Percentiles rank a stretch among this genome's conserved stretches.
Evolutionary conservation across 495 filamentous ascomycete species (phyloP).

Genomic region (Xylaria acuta): DNA sequence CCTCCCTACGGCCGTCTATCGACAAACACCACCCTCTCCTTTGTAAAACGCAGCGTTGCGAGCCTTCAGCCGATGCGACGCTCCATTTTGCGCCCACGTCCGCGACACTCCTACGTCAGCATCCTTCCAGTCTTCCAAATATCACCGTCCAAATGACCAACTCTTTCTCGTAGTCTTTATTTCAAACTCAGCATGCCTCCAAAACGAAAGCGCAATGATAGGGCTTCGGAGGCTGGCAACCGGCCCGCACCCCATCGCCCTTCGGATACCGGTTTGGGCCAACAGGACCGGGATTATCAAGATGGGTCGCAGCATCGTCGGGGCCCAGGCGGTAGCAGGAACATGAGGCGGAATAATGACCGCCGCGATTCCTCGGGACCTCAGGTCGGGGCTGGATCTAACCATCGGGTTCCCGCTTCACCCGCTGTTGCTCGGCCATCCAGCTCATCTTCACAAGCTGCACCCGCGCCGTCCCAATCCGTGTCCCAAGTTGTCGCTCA

Average conservation of each 20-base stretch:
- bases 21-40: background rate
- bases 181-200: constrained; percentile 49
- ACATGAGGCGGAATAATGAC: constrained; percentile 44
- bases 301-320: constrained; percentile 43
- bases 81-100: constrained; percentile 4
- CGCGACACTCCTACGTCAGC: constrained; percentile 13
- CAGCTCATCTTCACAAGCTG: constrained; percentile 51
- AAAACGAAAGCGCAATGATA: constrained; percentile 62
- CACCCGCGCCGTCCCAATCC: constrained; percentile 32
- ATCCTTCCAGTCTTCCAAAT: constrained; percentile 5
- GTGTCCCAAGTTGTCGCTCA: constrained; percentile 34
- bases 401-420: constrained; percentile 43
- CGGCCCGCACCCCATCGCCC: constrained; percentile 62
- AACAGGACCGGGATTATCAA: constrained; percentile 56
- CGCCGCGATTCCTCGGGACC: constrained; percentile 52
- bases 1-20: background rate
- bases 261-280: constrained; percentile 52
- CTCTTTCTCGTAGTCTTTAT: constrained; percentile 28
- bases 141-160: constrained; percentile 35
- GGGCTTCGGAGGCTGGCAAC: constrained; percentile 50
- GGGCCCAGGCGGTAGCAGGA: constrained; percentile 47
- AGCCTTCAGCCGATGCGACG: constrained; percentile 18
- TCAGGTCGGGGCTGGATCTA: constrained; percentile 24
- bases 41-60: background rate
- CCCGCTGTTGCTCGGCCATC: constrained; percentile 50